These are phyloP conservation scores for Chrysochromulina parva DNA, from an alignment of 78 protist species.

Conservation along the genomic window DNA sequence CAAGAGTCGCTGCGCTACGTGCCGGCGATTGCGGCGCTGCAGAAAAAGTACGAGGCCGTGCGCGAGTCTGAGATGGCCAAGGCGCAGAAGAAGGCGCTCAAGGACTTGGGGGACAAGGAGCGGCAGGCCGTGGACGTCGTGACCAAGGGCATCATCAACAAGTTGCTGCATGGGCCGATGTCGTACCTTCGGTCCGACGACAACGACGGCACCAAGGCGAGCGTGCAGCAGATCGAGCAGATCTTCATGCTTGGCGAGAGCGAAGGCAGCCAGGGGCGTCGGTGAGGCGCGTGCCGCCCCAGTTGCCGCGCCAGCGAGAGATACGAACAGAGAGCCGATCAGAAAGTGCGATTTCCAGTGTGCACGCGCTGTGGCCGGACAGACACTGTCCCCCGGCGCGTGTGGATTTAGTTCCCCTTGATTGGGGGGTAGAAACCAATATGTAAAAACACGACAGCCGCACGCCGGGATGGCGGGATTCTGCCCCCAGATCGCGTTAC, in stretches of 20 bases:
- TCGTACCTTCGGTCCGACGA: slow-evolving; percentile 35
- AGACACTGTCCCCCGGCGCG: no score
- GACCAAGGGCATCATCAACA: slow-evolving; percentile 53
- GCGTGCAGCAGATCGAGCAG: background rate
- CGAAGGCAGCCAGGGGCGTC: background rate
- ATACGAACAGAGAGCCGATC: no score
- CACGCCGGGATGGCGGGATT: no score
- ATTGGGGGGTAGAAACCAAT: no score
- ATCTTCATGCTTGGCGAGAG: background rate
- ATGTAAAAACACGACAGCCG: no score
- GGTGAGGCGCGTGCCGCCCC: no score
- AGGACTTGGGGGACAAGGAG: slow-evolving; percentile 16
- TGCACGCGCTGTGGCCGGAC: no score
- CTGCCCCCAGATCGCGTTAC: no score
- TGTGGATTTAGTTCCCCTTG: no score
- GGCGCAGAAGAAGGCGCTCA: slow-evolving; percentile 9
- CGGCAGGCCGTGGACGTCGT: slow-evolving; percentile 35
- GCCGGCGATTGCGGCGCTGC: slow-evolving; percentile 46
- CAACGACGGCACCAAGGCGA: background rate
- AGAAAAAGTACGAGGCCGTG: slow-evolving; percentile 29
- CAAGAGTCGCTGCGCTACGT: slow-evolving; percentile 28
- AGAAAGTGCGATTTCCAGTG: no score
- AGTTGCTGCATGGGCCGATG: slow-evolving; percentile 61
- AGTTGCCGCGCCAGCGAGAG: no score
- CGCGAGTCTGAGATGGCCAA: slow-evolving; percentile 34